Percentiles rank a stretch among this genome's conserved stretches.
Conservation (phyloP, 2,329 filamentous ascomycete species). For the Beauveria varroae region DNA sequence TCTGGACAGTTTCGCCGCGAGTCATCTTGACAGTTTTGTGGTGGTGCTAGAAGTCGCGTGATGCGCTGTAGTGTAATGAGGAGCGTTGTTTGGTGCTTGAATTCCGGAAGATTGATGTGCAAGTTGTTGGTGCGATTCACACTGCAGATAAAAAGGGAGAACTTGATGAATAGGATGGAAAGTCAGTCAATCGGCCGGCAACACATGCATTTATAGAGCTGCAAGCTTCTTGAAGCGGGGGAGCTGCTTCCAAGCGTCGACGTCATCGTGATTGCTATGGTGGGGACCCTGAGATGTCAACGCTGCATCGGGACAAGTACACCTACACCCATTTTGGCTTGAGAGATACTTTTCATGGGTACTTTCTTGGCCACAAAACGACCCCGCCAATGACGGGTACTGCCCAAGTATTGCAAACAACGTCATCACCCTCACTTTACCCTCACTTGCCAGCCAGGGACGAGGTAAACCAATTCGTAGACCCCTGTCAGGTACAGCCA, state of each 20-base stretch:
- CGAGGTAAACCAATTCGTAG: background rate
- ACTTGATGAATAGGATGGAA: background rate
- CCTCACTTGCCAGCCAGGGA: background rate
- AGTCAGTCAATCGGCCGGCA: background rate
- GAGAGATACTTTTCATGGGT: background rate
- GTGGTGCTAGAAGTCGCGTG: conserved; percentile 12
- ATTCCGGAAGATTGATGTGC: background rate
- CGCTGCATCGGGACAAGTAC: background rate
- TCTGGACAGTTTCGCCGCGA: conserved; percentile 61
- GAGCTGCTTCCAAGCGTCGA: conserved; percentile 10
- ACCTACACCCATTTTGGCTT: background rate
- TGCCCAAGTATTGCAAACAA: background rate
- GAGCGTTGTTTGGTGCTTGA: conserved; percentile 8
- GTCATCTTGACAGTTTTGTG: conserved; percentile 45
- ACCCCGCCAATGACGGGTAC: conserved; percentile 7
- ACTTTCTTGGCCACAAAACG: background rate
- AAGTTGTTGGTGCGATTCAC: background rate
- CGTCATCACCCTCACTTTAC: conserved; percentile 4
- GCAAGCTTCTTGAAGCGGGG: conserved; percentile 6
- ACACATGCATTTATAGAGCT: conserved; percentile 9
- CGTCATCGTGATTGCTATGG: conserved; percentile 10
- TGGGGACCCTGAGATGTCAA: conserved; percentile 8
- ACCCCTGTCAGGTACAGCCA: conserved; percentile 10
- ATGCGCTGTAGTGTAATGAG: conserved; percentile 16
- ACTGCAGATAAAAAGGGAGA: conserved; percentile 6